Evolutionary conservation across 2,329 filamentous ascomycete genomes (phyloP).

Genomic region (Diaporthe citriasiana): DNA sequence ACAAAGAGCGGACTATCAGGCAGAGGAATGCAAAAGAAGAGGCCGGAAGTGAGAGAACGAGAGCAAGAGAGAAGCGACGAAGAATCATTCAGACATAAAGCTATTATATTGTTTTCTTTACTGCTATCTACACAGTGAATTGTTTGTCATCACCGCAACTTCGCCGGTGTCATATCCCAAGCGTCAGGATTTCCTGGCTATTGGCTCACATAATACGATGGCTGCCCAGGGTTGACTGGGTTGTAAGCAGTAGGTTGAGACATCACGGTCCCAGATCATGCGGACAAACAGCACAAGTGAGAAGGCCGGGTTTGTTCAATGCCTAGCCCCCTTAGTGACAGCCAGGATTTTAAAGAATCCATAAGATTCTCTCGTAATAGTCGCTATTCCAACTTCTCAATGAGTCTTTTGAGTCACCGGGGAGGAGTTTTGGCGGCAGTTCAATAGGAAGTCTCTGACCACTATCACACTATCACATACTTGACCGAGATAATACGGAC

Average conservation of each 20-base stretch:
- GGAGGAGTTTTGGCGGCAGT: not conserved
- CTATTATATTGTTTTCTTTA: not conserved
- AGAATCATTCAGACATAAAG: not conserved
- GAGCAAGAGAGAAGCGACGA: not conserved
- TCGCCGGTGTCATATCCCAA: not conserved
- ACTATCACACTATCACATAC: not conserved
- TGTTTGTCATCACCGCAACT: slow-evolving; percentile 1
- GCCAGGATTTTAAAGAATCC: not conserved
- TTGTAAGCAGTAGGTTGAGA: not conserved
- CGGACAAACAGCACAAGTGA: not conserved
- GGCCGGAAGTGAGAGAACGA: not conserved
- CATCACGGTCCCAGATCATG: not conserved
- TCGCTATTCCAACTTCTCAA: not conserved
- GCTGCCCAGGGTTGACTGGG: not conserved
- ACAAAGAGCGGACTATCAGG: not conserved
- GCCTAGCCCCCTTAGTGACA: not conserved
- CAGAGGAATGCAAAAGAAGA: not conserved
- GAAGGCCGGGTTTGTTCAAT: too few species aligned
- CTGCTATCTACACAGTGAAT: not conserved
- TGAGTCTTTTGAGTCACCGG: not conserved
- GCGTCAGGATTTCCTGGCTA: not conserved
- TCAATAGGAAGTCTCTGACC: not conserved
- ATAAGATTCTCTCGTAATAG: not conserved
- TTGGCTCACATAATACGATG: slow-evolving; percentile 17
- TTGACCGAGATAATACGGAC: not conserved